Evolutionary conservation across 2,329 filamentous ascomycete genomes (phyloP).

Genomic region (Teratosphaeria epicoccoides): DNA sequence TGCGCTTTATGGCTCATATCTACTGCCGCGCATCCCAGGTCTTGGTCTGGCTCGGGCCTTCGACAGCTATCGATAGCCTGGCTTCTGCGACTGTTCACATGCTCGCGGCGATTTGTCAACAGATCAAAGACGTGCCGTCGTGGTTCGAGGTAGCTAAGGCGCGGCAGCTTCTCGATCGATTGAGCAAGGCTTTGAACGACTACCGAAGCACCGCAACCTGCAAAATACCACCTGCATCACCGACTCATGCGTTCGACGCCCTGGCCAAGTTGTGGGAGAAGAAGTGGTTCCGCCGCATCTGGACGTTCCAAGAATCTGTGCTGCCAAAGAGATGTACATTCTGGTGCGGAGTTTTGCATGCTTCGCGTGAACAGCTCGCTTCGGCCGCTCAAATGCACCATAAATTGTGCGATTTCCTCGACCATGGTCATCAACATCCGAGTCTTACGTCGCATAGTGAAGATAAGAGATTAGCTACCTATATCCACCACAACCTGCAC

Average conservation of each 20-base stretch:
- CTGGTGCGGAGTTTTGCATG: not conserved
- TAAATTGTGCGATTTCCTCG: not conserved
- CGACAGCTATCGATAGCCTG: not conserved
- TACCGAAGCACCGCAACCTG: not conserved
- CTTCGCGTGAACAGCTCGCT: not conserved
- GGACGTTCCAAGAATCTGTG: not conserved
- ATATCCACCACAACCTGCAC: not conserved
- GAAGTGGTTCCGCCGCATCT: not conserved
- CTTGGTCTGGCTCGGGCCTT: conserved; percentile 4
- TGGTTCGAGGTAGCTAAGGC: not conserved
- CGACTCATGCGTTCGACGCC: not conserved
- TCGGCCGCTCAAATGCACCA: not conserved
- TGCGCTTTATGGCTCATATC: conserved; percentile 26
- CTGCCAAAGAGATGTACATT: not conserved
- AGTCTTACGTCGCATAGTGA: not conserved
- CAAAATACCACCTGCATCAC: not conserved
- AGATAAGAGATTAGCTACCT: not conserved
- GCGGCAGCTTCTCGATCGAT: not conserved
- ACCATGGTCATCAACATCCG: not conserved
- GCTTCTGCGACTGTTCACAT: not conserved
- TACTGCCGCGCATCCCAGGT: conserved; percentile 24
- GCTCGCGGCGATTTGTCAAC: not conserved
- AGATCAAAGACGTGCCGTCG: not conserved
- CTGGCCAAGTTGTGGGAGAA: not conserved
- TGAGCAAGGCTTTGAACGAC: not conserved